phyloP scores from a whole-genome alignment of 2,329 filamentous ascomycete species.

The Hypoxylon sp. region DNA sequence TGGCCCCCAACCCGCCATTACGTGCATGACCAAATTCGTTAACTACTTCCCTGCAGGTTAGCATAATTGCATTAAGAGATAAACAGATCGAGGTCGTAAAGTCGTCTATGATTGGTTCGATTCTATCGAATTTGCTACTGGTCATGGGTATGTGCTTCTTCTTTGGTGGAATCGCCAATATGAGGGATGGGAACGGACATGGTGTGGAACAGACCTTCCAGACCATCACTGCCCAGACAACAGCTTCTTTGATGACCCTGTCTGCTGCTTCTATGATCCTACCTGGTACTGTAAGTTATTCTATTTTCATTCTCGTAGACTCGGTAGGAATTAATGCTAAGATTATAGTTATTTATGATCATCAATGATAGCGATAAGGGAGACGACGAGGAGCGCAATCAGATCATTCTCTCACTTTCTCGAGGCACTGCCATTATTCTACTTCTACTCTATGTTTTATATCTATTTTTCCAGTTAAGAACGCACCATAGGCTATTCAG shows the following conservation, averaged over 20 bases:
- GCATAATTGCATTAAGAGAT: slow-evolving; percentile 88
- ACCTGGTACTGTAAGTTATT: slow-evolving; percentile 73
- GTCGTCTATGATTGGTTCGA: slow-evolving; percentile 95
- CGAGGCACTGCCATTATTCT: slow-evolving; percentile 83
- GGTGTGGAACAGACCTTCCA: slow-evolving; percentile 81
- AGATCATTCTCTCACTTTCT: slow-evolving; percentile 79
- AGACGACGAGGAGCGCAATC: slow-evolving; percentile 58
- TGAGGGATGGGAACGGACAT: slow-evolving; percentile 67
- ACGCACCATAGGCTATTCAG: slow-evolving; percentile 83
- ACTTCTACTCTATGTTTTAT: slow-evolving; percentile 80
- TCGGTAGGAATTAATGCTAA: slow-evolving; percentile 31
- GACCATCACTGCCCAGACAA: slow-evolving; percentile 82
- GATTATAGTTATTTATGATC: slow-evolving; percentile 73
- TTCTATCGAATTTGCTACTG: slow-evolving; percentile 92
- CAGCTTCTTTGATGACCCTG: slow-evolving; percentile 80
- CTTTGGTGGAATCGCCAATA: slow-evolving; percentile 78
- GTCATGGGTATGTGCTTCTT: slow-evolving; percentile 87
- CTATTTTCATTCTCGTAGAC: not conserved
- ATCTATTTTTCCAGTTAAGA: slow-evolving; percentile 82
- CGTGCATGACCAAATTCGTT: slow-evolving; percentile 36
- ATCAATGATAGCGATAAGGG: slow-evolving; percentile 61
- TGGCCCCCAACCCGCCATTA: slow-evolving; percentile 32
- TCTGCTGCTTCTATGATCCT: slow-evolving; percentile 84
- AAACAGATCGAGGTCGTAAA: slow-evolving; percentile 96
- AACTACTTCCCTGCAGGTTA: slow-evolving; percentile 71